phyloP scores from a whole-genome alignment of 495 filamentous ascomycete genomes.

The Collariella sp. region DNA sequence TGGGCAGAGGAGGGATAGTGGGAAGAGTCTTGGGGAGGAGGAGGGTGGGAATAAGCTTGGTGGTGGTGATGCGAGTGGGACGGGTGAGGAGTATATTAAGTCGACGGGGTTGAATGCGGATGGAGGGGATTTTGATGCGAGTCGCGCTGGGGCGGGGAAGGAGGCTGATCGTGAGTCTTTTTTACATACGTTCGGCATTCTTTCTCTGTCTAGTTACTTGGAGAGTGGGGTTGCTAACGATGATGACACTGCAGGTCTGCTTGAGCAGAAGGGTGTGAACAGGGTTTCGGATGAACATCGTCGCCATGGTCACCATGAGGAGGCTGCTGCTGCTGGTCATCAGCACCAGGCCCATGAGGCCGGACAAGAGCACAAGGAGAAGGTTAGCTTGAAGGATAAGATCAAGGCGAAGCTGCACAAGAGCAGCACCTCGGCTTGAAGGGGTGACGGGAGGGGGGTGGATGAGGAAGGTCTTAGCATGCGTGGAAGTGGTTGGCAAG shows the following conservation, averaged over 20 bases:
- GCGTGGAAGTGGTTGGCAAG: neutral
- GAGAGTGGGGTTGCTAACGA: neutral
- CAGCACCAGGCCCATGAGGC: neutral
- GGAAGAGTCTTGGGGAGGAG: slow-evolving; percentile 2
- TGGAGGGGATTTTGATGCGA: slow-evolving; percentile 59
- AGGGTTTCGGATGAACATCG: neutral
- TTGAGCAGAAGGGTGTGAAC: slow-evolving; percentile 36
- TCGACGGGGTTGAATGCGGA: slow-evolving; percentile 48
- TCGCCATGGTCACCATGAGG: neutral
- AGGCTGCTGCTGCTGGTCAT: too few species aligned
- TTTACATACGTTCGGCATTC: neutral
- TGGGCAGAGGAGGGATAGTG: slow-evolving; percentile 1
- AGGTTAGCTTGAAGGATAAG: slow-evolving; percentile 34
- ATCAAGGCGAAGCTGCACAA: slow-evolving; percentile 42
- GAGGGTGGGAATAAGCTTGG: slow-evolving; percentile 14
- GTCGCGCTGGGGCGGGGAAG: slow-evolving; percentile 50
- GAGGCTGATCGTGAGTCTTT: slow-evolving; percentile 57
- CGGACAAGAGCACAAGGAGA: slow-evolving; percentile 17
- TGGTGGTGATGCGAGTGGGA: slow-evolving; percentile 15
- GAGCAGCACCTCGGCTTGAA: neutral
- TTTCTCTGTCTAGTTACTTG: neutral
- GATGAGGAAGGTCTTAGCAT: slow-evolving; percentile 4
- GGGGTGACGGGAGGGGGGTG: neutral
- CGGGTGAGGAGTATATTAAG: slow-evolving; percentile 47
- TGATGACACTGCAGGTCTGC: slow-evolving; percentile 24